Evolutionary conservation across 495 filamentous ascomycete genomes (phyloP).

Genomic region (Penicillium tannophilum): DNA sequence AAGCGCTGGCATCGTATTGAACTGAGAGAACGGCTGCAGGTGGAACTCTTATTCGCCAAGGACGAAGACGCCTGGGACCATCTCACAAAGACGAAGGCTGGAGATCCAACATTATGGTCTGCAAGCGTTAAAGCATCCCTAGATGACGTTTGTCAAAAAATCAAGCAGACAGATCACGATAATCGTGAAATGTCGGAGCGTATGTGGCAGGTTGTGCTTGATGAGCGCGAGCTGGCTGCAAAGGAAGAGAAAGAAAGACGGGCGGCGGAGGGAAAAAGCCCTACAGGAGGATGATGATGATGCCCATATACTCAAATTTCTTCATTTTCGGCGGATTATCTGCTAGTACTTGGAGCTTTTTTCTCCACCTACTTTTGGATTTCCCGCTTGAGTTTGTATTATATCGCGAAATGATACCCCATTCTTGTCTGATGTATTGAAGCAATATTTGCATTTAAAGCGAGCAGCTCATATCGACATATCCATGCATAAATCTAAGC

Average conservation of each 20-base stretch:
- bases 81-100: conserved; percentile 19
- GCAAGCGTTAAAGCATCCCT: conserved; percentile 20
- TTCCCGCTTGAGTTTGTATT: background rate
- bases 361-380: background rate
- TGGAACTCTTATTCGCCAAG: conserved; percentile 43
- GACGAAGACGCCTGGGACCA: conserved; percentile 63
- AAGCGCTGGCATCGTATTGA: conserved; percentile 40
- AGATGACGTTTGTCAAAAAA: conserved; percentile 22
- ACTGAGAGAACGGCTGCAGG: conserved; percentile 32
- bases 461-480: conserved; percentile 19
- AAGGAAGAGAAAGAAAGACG: conserved; percentile 31
- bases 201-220: conserved; percentile 48
- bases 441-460: conserved; percentile 20
- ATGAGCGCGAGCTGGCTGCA: conserved; percentile 39
- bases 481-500: conserved; percentile 35
- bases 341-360: background rate
- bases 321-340: background rate
- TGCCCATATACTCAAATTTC: background rate
- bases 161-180: conserved; percentile 28
- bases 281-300: background rate
- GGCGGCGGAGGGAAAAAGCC: background rate
- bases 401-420: conserved; percentile 12
- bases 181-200: conserved; percentile 33
- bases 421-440: conserved; percentile 4
- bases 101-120: conserved; percentile 30